A percentile compares a stretch with the other conserved stretches of the same genome.
These are phyloP conservation scores for Russula virescens DNA, from an alignment of 768 basidiomycete genomes.

Conservation along the genomic window DNA sequence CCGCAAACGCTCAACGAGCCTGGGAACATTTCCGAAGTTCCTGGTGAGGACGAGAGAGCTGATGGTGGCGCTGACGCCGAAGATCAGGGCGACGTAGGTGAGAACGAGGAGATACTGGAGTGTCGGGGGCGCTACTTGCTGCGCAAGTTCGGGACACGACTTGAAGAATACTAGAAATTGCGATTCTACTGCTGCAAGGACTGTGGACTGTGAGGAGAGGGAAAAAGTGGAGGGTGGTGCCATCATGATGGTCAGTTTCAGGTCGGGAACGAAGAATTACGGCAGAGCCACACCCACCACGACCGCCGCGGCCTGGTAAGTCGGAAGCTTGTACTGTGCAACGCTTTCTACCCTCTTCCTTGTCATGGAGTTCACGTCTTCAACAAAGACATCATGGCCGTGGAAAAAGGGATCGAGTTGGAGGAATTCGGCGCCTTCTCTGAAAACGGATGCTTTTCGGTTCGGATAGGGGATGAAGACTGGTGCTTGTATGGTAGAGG, in stretches of 20 bases:
- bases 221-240: neutral
- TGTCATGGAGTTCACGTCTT: neutral
- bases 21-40: slow-evolving; percentile 17
- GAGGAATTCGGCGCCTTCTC: neutral
- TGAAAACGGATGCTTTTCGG: no score
- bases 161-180: slow-evolving; percentile 21
- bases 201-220: slow-evolving; percentile 2
- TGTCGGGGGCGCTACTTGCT: neutral
- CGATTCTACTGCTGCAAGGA: slow-evolving; percentile 20
- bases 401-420: neutral
- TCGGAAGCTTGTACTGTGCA: slow-evolving; percentile 14
- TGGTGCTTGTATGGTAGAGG: neutral
- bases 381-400: neutral
- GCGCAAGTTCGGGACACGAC: neutral
- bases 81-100: slow-evolving; percentile 22
- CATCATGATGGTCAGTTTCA: no score
- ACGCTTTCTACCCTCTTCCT: slow-evolving; percentile 1
- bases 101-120: slow-evolving; percentile 13
- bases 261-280: neutral
- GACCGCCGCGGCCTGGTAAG: slow-evolving; percentile 18
- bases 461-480: neutral
- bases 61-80: slow-evolving; percentile 22
- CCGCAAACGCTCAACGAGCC: slow-evolving; percentile 1
- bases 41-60: slow-evolving; percentile 20
- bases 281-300: slow-evolving; percentile 1